Percentiles rank a stretch among this genome's conserved stretches.
These are phyloP conservation scores for Lecanoromycetidae sp. DNA, from an alignment of 2,329 filamentous ascomycete genomes.

Conservation along the genomic window DNA sequence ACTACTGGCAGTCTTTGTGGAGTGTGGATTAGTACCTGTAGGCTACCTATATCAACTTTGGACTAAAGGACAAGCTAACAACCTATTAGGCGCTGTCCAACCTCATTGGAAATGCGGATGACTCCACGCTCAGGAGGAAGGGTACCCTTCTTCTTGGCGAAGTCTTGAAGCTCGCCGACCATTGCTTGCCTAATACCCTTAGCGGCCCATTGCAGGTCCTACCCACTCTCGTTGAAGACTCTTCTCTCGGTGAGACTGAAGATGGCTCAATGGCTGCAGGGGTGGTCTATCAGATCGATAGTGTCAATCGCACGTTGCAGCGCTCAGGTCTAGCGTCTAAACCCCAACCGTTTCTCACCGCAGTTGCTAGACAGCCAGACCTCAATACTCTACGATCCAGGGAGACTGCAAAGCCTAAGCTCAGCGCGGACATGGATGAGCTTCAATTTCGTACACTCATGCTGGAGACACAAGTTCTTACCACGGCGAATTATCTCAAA, in stretches of 20 bases:
- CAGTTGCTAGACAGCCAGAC: constrained; percentile 29
- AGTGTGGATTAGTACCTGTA: constrained; percentile 57
- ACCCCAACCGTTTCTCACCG: constrained; percentile 1
- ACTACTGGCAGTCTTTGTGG: constrained; percentile 72
- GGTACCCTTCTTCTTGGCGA: constrained; percentile 84
- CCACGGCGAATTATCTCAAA: constrained; percentile 80
- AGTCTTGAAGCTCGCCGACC: constrained; percentile 76
- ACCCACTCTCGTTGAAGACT: constrained; percentile 69
- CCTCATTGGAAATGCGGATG: constrained; percentile 38
- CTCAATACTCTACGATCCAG: constrained; percentile 31
- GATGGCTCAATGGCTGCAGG: constrained; percentile 70
- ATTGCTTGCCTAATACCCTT: constrained; percentile 68
- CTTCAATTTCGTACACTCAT: constrained; percentile 50
- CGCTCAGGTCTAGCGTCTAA: constrained; percentile 29
- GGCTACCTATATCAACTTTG: constrained; percentile 3
- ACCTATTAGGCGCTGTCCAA: constrained; percentile 33
- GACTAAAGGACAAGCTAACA: constrained; percentile 17
- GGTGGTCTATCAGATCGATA: constrained; percentile 96
- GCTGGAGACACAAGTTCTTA: constrained; percentile 67
- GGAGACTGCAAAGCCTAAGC: constrained; percentile 42
- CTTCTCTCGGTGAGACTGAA: constrained; percentile 58
- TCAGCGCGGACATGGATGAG: constrained; percentile 52
- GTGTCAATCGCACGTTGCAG: constrained; percentile 85
- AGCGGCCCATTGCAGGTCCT: constrained; percentile 78
- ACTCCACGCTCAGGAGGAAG: constrained; percentile 60